Percentiles rank a stretch among this genome's conserved stretches.
phyloP scores from a whole-genome alignment of 805 yeast genomes.

The Candida cerambycidarum region DNA sequence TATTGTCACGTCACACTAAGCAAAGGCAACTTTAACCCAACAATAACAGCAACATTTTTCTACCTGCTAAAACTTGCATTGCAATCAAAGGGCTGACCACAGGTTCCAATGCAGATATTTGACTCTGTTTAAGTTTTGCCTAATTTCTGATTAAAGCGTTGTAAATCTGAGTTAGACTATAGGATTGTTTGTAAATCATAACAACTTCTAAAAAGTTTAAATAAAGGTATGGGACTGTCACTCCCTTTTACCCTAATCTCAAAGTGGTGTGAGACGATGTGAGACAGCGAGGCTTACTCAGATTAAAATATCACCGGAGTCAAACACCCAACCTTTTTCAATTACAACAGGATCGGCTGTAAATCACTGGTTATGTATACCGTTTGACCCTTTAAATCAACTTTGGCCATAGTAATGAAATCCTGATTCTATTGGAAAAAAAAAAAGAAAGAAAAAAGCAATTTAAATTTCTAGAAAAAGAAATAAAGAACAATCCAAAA shows the following conservation, averaged over 20 bases:
- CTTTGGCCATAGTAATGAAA: neutral
- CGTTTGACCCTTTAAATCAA: neutral
- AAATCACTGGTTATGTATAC: neutral
- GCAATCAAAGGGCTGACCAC: neutral
- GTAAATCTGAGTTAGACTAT: neutral
- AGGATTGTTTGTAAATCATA: no score
- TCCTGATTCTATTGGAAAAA: neutral
- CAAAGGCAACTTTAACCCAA: conserved; percentile 1
- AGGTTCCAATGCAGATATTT: neutral
- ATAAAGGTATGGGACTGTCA: no score
- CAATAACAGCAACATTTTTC: no score
- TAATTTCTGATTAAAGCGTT: neutral
- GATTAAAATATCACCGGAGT: no score
- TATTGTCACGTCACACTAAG: neutral
- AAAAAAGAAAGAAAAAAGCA: neutral
- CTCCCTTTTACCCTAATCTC: no score
- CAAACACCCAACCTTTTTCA: no score
- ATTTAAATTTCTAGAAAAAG: conserved; percentile 2
- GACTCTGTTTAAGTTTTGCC: neutral
- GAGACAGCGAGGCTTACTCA: no score
- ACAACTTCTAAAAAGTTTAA: no score
- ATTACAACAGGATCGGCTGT: no score
- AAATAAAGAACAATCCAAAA: conserved; percentile 6
- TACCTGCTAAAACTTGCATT: no score
- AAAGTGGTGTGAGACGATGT: no score